phyloP scores from a whole-genome alignment of 352 stramenopile species.

The Elongisporangium undulatum region DNA sequence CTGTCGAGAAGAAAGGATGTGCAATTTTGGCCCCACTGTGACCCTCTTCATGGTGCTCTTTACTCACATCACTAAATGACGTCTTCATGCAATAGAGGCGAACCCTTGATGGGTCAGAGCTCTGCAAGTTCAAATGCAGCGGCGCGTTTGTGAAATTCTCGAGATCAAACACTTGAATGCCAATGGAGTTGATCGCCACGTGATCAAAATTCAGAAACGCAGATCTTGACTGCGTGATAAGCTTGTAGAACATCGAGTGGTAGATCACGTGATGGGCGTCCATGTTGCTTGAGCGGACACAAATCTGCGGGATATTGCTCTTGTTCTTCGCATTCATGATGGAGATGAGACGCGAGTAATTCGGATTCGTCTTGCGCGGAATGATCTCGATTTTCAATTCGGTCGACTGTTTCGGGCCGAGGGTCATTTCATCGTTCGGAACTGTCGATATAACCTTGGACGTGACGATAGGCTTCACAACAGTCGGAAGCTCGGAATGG shows the following conservation, averaged over 20 bases:
- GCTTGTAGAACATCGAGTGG: slow-evolving; percentile 89
- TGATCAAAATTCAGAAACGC: slow-evolving; percentile 89
- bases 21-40: slow-evolving; percentile 4
- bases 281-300: slow-evolving; percentile 89
- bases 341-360: slow-evolving; percentile 85
- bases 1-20: background rate
- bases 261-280: slow-evolving; percentile 90
- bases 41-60: background rate
- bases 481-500: slow-evolving; percentile 82
- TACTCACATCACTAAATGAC: slow-evolving; percentile 24
- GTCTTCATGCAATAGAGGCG: slow-evolving; percentile 69
- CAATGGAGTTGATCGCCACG: slow-evolving; percentile 77
- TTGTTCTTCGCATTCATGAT: slow-evolving; percentile 89
- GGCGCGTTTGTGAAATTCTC: slow-evolving; percentile 87
- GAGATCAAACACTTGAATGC: slow-evolving; percentile 85
- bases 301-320: slow-evolving; percentile 80
- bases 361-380: slow-evolving; percentile 85
- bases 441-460: slow-evolving; percentile 89
- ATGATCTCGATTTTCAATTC: slow-evolving; percentile 90
- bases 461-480: slow-evolving; percentile 83
- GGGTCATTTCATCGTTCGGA: slow-evolving; percentile 83
- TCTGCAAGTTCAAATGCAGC: slow-evolving; percentile 75
- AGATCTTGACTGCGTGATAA: slow-evolving; percentile 78
- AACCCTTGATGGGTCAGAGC: slow-evolving; percentile 65
- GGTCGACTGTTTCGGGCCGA: slow-evolving; percentile 82